Evolutionary conservation across 2,329 filamentous ascomycete genomes (phyloP), one percentile per base, ranked within the genome.

Genomic region (Calonectria leucothoes): DNA sequence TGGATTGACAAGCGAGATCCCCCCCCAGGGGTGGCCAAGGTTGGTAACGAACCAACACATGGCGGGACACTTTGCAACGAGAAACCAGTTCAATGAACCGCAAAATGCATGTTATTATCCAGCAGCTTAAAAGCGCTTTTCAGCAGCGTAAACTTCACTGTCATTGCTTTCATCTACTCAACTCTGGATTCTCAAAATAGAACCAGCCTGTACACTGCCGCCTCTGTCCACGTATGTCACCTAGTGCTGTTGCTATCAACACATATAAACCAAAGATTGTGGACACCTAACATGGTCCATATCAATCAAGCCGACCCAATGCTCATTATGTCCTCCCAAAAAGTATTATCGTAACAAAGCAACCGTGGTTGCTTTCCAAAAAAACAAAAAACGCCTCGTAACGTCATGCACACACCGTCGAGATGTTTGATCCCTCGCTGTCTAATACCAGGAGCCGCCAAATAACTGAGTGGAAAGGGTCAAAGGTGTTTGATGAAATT

Each of bases 331-430:
- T 59, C 55, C 23, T n/a, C 33, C n/a, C n/a, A n/a, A 25, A 49
- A n/a, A 45, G 27, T 37, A 35, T 39, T 39, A 29, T 39, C 55
- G 31, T 59, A 59, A 37, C 33, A 63, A 61, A 69, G 25, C 55
- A 63, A 61, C 31, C 20, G 31, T 42, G 17, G 14, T 17, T 59
- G 37, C 17, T 69, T 69, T 42, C 66, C 55, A 63, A 27, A n/a
- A n/a, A n/a, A n/a, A n/a, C n/a, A n/a, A n/a, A n/a, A n/a, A 63
- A 63, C 66, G 42, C 66, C 66, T 49, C 23, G 33, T 69, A 61
- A 51, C 35, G 23, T 51, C 66, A 63, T 35, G 42, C 49, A 48
- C 55, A 69, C 59, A n/a, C 17, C 42, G 48, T 31, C 31, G 31
- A 69, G 31, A 48, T 33, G 48, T 69, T 63, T 52, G 25, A 39